Conservation (phyloP, 768 basidiomycete species). For the Trametes meyenii region DNA sequence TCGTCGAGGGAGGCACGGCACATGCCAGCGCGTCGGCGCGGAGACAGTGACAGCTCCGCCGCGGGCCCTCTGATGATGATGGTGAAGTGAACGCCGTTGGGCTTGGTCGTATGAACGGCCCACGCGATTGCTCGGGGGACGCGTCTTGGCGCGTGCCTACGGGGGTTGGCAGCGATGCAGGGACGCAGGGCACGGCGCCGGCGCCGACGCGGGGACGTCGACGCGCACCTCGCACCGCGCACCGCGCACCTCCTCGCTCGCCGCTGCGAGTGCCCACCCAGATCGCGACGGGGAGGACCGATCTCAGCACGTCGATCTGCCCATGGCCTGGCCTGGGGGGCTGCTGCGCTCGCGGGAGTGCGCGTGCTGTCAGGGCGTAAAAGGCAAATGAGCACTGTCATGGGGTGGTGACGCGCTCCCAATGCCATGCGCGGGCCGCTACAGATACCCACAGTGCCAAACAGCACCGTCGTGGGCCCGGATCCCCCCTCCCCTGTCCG, state of each 20-base stretch:
- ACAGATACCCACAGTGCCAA: slow-evolving; percentile 22
- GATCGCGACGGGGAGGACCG: slow-evolving; percentile 18
- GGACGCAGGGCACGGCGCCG: too few relatives aligned
- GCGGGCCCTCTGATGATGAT: too few relatives aligned
- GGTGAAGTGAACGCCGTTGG: too few relatives aligned
- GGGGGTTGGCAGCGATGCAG: too few relatives aligned
- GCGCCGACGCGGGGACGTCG: too few relatives aligned
- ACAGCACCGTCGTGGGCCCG: slow-evolving; percentile 5
- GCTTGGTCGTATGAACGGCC: too few relatives aligned
- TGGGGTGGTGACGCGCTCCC: slow-evolving; percentile 7
- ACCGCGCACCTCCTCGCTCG: neutral
- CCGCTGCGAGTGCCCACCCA: slow-evolving; percentile 2
- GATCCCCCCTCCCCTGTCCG: neutral
- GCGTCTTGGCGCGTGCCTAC: neutral
- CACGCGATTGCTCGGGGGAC: too few relatives aligned
- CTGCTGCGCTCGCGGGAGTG: slow-evolving; percentile 11
- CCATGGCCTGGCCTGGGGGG: too few relatives aligned
- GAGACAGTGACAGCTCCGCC: too few relatives aligned
- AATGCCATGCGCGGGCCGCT: slow-evolving; percentile 7
- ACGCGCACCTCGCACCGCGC: neutral
- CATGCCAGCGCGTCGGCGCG: too few relatives aligned
- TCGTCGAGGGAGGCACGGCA: too few relatives aligned
- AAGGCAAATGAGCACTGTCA: neutral
- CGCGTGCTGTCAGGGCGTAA: neutral
- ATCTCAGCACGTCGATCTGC: slow-evolving; percentile 20